phyloP scores from a whole-genome alignment of 192 early-diverging fungal species.

The Coemansia javaensis region DNA sequence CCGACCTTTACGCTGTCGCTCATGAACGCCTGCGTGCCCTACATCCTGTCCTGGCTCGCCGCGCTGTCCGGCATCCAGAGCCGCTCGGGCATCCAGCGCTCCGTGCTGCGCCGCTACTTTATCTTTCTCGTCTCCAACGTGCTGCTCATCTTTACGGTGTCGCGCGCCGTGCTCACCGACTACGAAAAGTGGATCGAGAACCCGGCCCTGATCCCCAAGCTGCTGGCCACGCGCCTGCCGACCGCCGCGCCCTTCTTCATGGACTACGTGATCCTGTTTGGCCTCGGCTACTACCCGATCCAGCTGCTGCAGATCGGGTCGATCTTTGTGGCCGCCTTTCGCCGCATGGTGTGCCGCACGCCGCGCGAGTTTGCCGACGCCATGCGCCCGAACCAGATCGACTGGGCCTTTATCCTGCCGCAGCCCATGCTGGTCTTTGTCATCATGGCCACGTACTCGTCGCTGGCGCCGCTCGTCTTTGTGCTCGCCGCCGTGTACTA shows the following conservation, averaged over 20 bases:
- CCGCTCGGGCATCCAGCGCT: slow-evolving; percentile 37
- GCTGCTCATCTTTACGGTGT: slow-evolving; percentile 66
- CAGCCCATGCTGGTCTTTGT: slow-evolving; percentile 69
- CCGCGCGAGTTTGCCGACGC: slow-evolving; percentile 73
- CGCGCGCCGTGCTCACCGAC: slow-evolving; percentile 59
- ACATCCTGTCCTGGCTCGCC: slow-evolving; percentile 38
- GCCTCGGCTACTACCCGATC: slow-evolving; percentile 60
- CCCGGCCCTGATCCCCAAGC: slow-evolving; percentile 56
- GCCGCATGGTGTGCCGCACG: slow-evolving; percentile 63
- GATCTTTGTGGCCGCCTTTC: slow-evolving; percentile 51
- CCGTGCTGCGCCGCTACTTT: slow-evolving; percentile 60
- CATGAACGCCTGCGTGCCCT: slow-evolving; percentile 41
- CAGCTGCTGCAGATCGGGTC: slow-evolving; percentile 67
- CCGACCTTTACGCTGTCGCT: slow-evolving; percentile 37
- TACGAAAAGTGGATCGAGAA: slow-evolving; percentile 66
- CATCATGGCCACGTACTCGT: slow-evolving; percentile 70
- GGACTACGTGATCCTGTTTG: slow-evolving; percentile 69
- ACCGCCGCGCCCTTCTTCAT: slow-evolving; percentile 74
- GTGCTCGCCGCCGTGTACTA: slow-evolving; percentile 68
- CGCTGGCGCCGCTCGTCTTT: slow-evolving; percentile 65
- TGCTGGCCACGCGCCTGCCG: slow-evolving; percentile 65
- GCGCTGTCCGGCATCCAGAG: slow-evolving; percentile 41
- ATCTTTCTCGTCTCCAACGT: slow-evolving; percentile 73
- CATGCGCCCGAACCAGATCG: slow-evolving; percentile 59
- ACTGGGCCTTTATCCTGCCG: slow-evolving; percentile 65